Base-by-base conservation (phyloP, 805 yeast species). In the Torulaspora gathmanii region DNA sequence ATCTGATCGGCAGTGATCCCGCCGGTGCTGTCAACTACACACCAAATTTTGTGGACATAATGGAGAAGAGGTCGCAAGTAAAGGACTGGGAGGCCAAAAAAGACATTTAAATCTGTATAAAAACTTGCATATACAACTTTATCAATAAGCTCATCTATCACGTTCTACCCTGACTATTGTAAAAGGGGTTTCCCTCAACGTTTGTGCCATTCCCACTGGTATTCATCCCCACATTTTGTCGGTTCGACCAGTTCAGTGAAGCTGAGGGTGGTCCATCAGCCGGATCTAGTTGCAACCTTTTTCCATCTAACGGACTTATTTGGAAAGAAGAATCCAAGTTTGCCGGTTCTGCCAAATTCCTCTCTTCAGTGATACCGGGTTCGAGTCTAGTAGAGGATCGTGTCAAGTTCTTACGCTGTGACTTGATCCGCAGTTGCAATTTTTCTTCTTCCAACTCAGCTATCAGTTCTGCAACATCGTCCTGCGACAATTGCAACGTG, bases 401-500 rank as follows among this genome's bases (percentile, higher is more conserved):
- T 37, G 52, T 35, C 16, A 55, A 35, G 36, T 56, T 56, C 33
- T 50, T 49, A 11, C 55, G 56, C 40, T 58, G 63, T 27, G 58
- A 50, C 37, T 54, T 51, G 27, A 56, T 51, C 30, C 55, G 47
- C 23, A 53, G 40, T 36, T 58, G 61, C 27, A 58, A 45, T 38
- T 52, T 57, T 38, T 55, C 52, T 19, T 56, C 60, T 42, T 62
- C 63, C 33, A 63, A 43, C 20, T 54, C 60, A 9, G 53, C 58
- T 23, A 57, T 46, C 13, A 63, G 45, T 19, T 60, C 63, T 8
- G 52, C 28, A 19, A 84, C 74, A 53, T 84, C 93, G 51, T 83
- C 88, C 0, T 86, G 84, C 0, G 82, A 76, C 37, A 84, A 70
- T 46, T 74, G 74, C 43, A 84, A 78, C 1, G 80, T 72, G 0